phyloP scores from a whole-genome alignment of 805 yeast species.

The Zygosaccharomyces pseudorouxii region DNA sequence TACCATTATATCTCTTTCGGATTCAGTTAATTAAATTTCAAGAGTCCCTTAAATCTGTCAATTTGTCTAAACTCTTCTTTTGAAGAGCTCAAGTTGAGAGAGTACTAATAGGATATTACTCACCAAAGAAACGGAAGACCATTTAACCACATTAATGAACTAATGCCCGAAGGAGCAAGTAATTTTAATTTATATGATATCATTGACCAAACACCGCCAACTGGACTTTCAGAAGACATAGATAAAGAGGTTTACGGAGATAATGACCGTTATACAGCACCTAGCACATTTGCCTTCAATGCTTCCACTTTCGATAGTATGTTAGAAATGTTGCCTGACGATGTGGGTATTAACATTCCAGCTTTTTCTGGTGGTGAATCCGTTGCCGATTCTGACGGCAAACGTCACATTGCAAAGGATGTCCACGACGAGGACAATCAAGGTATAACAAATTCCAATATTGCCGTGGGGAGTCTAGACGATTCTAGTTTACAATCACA shows the following conservation, averaged over 20 bases:
- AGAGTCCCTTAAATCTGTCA: background rate
- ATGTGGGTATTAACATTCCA: slow-evolving; percentile 17
- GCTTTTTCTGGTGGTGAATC: background rate
- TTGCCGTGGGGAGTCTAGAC: slow-evolving; percentile 1
- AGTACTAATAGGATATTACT: background rate
- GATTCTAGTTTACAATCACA: background rate
- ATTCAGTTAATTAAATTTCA: background rate
- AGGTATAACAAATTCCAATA: background rate
- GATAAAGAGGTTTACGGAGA: slow-evolving; percentile 5
- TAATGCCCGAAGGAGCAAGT: slow-evolving; percentile 13
- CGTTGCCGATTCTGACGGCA: background rate
- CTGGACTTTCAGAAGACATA: slow-evolving; percentile 8
- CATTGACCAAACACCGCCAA: slow-evolving; percentile 13
- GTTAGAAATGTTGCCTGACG: slow-evolving; percentile 36
- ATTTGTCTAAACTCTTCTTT: background rate
- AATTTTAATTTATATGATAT: slow-evolving; percentile 13
- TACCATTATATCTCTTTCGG: background rate
- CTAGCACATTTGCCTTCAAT: slow-evolving; percentile 6
- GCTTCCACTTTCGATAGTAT: slow-evolving; percentile 30
- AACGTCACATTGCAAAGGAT: background rate
- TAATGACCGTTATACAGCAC: background rate
- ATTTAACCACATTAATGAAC: slow-evolving; percentile 6
- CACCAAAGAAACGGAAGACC: background rate
- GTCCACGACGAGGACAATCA: background rate
- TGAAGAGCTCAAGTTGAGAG: background rate